Evolutionary conservation across 2,329 filamentous ascomycete genomes (phyloP).

Genomic region (Magnaporthiopsis rhizophila): DNA sequence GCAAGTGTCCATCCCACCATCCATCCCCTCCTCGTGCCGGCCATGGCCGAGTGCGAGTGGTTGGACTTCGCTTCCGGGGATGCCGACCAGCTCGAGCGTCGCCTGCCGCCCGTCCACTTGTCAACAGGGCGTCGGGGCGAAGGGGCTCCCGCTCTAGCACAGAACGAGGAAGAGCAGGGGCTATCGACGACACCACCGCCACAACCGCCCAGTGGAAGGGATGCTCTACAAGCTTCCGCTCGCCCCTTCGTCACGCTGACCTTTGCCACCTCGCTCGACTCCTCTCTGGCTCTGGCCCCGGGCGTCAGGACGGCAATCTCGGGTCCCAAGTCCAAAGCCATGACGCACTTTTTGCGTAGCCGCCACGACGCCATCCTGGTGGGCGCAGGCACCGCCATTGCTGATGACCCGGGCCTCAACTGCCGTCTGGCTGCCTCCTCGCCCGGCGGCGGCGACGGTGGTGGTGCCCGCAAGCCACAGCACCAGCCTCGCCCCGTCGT

Average conservation of each 20-base stretch:
- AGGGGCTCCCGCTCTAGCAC: background rate
- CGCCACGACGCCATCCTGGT: constrained; percentile 78
- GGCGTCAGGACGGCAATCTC: constrained; percentile 74
- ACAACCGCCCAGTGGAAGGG: background rate
- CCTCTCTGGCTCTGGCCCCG: constrained; percentile 69
- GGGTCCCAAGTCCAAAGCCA: constrained; percentile 73
- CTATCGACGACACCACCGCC: background rate
- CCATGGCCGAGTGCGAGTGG: constrained; percentile 12
- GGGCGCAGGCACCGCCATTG: constrained; percentile 74
- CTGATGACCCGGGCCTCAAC: constrained; percentile 81
- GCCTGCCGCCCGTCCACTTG: constrained; percentile 14
- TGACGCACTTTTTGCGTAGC: constrained; percentile 86
- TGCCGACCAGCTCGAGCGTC: constrained; percentile 16
- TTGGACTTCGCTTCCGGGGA: constrained; percentile 15
- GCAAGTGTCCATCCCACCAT: too few relatives aligned
- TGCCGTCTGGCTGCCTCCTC: constrained; percentile 58
- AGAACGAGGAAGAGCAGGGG: too few relatives aligned
- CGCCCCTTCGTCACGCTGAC: constrained; percentile 66
- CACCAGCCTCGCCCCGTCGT: constrained; percentile 73
- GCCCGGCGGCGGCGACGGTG: too few relatives aligned
- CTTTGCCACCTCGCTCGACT: constrained; percentile 86
- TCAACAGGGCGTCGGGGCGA: background rate
- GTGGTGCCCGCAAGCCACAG: constrained; percentile 18
- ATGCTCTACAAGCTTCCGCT: background rate
- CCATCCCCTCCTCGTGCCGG: too few relatives aligned